These are phyloP conservation scores for Chondrus crispus DNA, from an alignment of 23 red algal species.

Conservation along the genomic window DNA sequence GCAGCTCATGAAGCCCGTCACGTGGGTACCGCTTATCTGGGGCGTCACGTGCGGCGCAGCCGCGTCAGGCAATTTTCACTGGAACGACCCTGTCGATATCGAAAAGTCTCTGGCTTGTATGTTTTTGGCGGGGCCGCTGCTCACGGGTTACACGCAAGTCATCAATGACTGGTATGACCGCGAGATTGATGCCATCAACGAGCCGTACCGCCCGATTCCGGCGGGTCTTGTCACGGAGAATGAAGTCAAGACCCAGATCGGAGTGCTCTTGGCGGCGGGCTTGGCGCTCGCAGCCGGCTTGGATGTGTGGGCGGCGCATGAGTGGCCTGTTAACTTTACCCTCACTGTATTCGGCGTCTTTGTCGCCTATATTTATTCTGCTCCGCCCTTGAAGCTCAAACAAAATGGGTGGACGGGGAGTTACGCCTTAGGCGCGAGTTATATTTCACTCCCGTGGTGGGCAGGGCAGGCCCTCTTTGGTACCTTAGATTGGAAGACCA, in stretches of 20 bases:
- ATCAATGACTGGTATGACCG: conserved; percentile 98
- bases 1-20: conserved; percentile 99
- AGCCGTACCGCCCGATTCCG: conserved; percentile 98
- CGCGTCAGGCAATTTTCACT: conserved; percentile 88
- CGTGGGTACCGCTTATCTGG: conserved; percentile 98
- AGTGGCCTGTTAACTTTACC: conserved; percentile 54
- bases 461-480: conserved; percentile 92
- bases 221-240: conserved; percentile 82
- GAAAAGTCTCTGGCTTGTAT: conserved; percentile 74
- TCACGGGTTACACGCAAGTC: conserved; percentile 94
- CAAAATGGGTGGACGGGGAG: conserved; percentile 97
- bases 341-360: conserved; percentile 81
- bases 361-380: conserved; percentile 96
- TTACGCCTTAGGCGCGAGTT: conserved; percentile 94
- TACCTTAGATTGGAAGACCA: conserved; percentile 88
- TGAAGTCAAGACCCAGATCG: conserved; percentile 88
- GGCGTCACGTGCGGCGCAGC: conserved; percentile 95
- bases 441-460: conserved; percentile 98
- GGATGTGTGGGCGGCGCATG: conserved; percentile 82
- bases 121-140: conserved; percentile 90
- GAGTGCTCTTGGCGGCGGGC: conserved; percentile 57
- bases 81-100: conserved; percentile 70
- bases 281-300: conserved; percentile 66
- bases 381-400: conserved; percentile 97
- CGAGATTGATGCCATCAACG: conserved; percentile 98